Evolutionary conservation across 331 rosid genomes (phyloP).

Genomic region (Quercus lobata): DNA sequence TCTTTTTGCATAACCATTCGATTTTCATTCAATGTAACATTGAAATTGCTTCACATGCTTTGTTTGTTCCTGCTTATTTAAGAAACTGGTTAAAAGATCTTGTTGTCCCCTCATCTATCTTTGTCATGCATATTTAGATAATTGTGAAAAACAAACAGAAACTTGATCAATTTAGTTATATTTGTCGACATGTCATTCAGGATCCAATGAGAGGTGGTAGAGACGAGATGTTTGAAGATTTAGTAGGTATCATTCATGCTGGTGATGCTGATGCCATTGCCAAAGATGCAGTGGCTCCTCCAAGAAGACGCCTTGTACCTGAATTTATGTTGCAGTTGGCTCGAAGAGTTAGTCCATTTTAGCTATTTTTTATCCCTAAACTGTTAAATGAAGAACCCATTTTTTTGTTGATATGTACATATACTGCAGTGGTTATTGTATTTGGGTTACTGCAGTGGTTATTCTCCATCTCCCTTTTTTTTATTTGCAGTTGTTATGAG

Average conservation of each 20-base stretch:
- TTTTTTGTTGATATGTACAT: conserved; percentile 15
- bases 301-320: conserved; percentile 89
- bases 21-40: background rate
- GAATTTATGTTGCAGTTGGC: conserved; percentile 89
- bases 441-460: background rate
- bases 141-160: background rate
- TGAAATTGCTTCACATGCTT: background rate
- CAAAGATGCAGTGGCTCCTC: conserved; percentile 70
- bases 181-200: conserved; percentile 31
- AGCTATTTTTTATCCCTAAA: conserved; percentile 12
- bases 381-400: background rate
- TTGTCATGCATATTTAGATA: background rate
- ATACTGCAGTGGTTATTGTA: background rate
- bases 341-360: conserved; percentile 84
- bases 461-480: background rate
- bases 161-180: background rate
- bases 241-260: conserved; percentile 63
- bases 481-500: background rate
- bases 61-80: background rate
- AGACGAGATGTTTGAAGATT: conserved; percentile 80
- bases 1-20: background rate
- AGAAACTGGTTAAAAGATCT: background rate
- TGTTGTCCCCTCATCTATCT: background rate
- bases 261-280: conserved; percentile 66
- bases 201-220: conserved; percentile 96